These are phyloP conservation scores for Cystofilobasidium bisporidii DNA, from an alignment of 768 basidiomycete species.

Conservation along the genomic window DNA sequence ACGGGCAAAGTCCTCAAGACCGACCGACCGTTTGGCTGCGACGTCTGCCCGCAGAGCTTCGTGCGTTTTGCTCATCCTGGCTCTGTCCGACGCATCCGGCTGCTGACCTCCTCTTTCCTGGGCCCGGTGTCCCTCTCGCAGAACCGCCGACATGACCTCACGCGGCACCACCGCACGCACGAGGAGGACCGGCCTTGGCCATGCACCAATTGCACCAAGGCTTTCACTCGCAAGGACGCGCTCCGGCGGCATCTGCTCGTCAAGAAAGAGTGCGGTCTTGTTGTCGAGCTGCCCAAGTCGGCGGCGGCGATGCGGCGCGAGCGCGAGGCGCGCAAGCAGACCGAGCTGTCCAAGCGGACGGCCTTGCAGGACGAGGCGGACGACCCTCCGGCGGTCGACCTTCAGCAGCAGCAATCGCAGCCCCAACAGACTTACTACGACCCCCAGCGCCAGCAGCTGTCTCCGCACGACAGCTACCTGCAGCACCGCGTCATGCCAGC, in stretches of 20 bases:
- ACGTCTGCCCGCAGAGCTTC: conserved; percentile 41
- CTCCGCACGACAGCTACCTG: too few species aligned
- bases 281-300: conserved; percentile 21
- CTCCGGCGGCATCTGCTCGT: conserved; percentile 40
- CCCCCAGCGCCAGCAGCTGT: not conserved
- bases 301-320: conserved; percentile 10
- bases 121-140: conserved; percentile 10
- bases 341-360: not conserved
- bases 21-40: conserved; percentile 40
- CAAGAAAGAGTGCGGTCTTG: conserved; percentile 31
- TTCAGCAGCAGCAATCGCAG: not conserved
- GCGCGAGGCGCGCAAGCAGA: conserved; percentile 1
- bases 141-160: conserved; percentile 42
- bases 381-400: not conserved
- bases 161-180: conserved; percentile 41
- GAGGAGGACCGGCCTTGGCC: conserved; percentile 39
- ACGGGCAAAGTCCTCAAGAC: conserved; percentile 5
- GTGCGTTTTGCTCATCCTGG: conserved; percentile 28
- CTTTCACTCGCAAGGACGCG: conserved; percentile 41
- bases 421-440: not conserved
- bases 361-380: not conserved
- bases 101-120: not conserved
- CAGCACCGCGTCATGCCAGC: not conserved
- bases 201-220: conserved; percentile 40
- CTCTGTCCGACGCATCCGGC: too few species aligned